phyloP scores from a whole-genome alignment of 179 eudicot species.

The Vitellaria paradoxa region DNA sequence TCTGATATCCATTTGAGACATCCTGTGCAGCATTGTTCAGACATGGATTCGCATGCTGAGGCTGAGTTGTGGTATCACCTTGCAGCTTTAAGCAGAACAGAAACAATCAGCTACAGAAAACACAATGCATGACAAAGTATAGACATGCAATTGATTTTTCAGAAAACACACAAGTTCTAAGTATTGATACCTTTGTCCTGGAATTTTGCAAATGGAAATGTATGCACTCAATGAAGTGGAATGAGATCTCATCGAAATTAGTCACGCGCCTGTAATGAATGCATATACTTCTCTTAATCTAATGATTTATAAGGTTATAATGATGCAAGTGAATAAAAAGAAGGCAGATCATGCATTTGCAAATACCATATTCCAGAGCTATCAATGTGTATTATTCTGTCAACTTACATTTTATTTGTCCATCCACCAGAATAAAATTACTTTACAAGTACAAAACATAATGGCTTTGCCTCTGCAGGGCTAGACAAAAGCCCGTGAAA shows the following conservation, averaged over 20 bases:
- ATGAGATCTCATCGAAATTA: slow-evolving; percentile 66
- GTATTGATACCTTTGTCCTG: slow-evolving; percentile 50
- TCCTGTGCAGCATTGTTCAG: slow-evolving; percentile 34
- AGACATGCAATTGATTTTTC: background rate
- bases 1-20: slow-evolving; percentile 45
- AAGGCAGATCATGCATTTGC: background rate
- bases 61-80: slow-evolving; percentile 33
- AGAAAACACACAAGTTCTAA: background rate
- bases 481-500: background rate
- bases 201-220: slow-evolving; percentile 57
- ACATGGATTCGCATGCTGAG: slow-evolving; percentile 35
- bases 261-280: slow-evolving; percentile 48
- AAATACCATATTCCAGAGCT: background rate
- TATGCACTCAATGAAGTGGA: slow-evolving; percentile 70
- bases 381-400: background rate
- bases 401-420: background rate
- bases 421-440: background rate
- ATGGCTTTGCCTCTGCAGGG: background rate
- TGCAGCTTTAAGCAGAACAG: slow-evolving; percentile 30
- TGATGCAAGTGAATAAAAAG: background rate
- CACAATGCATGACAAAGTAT: background rate
- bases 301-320: background rate
- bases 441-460: background rate
- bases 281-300: background rate
- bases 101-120: slow-evolving; percentile 18